Evolutionary conservation across 805 yeast genomes (phyloP).

Genomic region (Myxozyma mucilagina): DNA sequence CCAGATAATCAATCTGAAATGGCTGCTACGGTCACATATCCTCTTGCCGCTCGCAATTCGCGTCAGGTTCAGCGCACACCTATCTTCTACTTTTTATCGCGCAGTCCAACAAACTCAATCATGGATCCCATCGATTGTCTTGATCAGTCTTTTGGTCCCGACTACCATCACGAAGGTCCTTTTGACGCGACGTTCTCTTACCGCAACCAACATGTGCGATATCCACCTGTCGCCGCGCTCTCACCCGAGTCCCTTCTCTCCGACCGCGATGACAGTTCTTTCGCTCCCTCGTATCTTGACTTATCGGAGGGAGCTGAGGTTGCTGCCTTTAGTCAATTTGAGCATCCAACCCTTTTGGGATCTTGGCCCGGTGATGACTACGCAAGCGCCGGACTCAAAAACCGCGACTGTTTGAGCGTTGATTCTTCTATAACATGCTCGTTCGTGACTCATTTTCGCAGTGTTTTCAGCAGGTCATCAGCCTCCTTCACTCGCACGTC

Average conservation of each 20-base stretch:
- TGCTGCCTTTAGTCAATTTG: background rate
- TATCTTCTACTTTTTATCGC: background rate
- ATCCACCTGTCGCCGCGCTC: constrained; percentile 8
- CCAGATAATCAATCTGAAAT: background rate
- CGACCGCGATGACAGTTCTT: background rate
- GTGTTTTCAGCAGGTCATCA: no score
- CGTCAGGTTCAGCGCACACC: background rate
- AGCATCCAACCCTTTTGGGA: background rate
- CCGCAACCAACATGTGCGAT: background rate
- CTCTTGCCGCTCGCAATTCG: background rate
- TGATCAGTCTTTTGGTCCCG: constrained; percentile 6
- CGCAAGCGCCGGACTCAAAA: background rate
- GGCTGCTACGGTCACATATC: background rate
- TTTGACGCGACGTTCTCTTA: constrained; percentile 5
- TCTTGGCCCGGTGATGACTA: constrained; percentile 14
- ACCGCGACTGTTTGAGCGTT: no score
- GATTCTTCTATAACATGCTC: no score
- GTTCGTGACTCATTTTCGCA: no score
- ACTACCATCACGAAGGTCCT: constrained; percentile 14
- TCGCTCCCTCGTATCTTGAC: background rate
- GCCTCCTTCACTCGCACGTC: no score
- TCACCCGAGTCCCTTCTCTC: background rate
- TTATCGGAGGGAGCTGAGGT: background rate
- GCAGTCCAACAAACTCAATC: background rate
- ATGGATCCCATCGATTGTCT: constrained; percentile 10